Percentiles rank a stretch among this genome's conserved stretches.
These are phyloP conservation scores for Jacaranda copaia DNA, from an alignment of 257 asterid species.

Conservation along the genomic window DNA sequence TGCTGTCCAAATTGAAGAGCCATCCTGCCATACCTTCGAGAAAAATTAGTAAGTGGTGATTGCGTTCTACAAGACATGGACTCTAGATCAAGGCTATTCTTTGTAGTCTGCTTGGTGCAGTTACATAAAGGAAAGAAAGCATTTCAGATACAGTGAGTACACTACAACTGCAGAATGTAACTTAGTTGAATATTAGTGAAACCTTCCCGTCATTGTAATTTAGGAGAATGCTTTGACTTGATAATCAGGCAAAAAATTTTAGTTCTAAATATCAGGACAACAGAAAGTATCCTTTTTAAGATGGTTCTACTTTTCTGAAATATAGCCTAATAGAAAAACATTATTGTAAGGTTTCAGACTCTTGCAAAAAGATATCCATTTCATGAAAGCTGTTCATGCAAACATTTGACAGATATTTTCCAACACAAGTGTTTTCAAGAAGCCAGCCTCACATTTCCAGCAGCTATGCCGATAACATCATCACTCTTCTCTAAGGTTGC, in stretches of 20 bases:
- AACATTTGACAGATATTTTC: conserved; percentile 18
- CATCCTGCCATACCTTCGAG: conserved; percentile 44
- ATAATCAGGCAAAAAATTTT: conserved; percentile 23
- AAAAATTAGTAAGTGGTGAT: conserved; percentile 27
- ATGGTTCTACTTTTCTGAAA: too few species aligned
- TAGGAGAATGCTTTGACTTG: conserved; percentile 7
- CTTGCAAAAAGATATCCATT: conserved; percentile 12
- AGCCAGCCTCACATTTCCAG: conserved; percentile 53
- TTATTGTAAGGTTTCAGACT: background rate
- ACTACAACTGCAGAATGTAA: conserved; percentile 18
- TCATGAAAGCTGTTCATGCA: conserved; percentile 15
- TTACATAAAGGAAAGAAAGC: conserved; percentile 29
- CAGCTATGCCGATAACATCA: conserved; percentile 53
- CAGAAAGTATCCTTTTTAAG: too few species aligned
- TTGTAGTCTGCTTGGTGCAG: conserved; percentile 38
- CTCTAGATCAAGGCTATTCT: conserved; percentile 30
- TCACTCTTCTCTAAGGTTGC: conserved; percentile 61
- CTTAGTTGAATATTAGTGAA: conserved; percentile 8
- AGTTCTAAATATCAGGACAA: background rate
- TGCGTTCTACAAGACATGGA: conserved; percentile 30
- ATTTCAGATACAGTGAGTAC: conserved; percentile 19
- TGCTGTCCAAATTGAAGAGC: conserved; percentile 3
- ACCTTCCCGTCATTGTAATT: conserved; percentile 2
- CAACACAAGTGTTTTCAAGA: background rate
- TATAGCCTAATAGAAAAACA: too few species aligned